Percentiles rank a stretch among this genome's conserved stretches.
These are phyloP conservation scores for Hypoxylon sp. DNA, from an alignment of 2,329 filamentous ascomycete species.

Conservation along the genomic window DNA sequence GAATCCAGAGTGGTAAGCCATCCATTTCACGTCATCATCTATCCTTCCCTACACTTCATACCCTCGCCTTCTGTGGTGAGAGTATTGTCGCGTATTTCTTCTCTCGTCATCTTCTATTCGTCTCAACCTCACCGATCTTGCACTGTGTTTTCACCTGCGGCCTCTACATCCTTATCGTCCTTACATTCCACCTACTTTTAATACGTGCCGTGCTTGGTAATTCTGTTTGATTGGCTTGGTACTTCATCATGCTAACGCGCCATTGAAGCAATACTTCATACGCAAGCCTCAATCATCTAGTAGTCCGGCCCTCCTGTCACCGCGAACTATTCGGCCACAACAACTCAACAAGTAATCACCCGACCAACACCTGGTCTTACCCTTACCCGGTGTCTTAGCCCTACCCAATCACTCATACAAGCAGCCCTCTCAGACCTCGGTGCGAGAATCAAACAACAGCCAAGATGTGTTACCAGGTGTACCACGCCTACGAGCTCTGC, in stretches of 20 bases:
- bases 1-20: neutral
- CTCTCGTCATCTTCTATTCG: neutral
- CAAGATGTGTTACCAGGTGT: conserved; percentile 48
- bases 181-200: neutral
- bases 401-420: neutral
- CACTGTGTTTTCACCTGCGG: neutral
- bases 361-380: neutral
- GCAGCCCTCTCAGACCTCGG: neutral
- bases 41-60: neutral
- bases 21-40: conserved; percentile 1
- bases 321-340: neutral
- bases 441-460: neutral
- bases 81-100: neutral
- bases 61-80: neutral
- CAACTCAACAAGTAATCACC: neutral
- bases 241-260: neutral
- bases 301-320: neutral
- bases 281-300: neutral
- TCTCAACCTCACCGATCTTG: neutral
- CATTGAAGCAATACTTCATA: neutral
- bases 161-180: neutral
- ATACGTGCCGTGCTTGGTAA: neutral
- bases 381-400: neutral
- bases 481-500: conserved; percentile 44
- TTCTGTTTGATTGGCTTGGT: neutral